Evolutionary conservation across 352 stramenopile genomes (phyloP).

Genomic region (Thraustochytrium striatum): DNA sequence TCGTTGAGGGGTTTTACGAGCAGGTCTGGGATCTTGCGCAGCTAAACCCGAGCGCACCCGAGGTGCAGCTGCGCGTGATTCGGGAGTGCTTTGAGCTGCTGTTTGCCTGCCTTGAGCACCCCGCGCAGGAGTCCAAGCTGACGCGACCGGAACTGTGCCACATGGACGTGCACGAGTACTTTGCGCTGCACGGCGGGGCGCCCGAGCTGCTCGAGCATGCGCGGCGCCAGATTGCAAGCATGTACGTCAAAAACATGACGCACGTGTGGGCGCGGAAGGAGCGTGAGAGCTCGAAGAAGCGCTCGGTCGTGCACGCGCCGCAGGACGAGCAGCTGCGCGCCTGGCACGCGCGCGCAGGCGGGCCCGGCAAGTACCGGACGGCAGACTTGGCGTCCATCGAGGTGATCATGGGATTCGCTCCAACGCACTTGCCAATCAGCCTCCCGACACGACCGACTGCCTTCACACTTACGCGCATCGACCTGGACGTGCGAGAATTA

Average conservation of each 20-base stretch:
- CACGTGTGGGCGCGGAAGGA: no score
- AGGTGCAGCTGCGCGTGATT: not conserved
- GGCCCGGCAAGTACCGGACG: not conserved
- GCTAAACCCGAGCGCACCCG: not conserved
- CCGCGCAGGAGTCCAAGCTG: constrained; percentile 21
- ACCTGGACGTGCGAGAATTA: not conserved
- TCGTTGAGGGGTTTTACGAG: constrained; percentile 49
- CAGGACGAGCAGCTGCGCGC: not conserved
- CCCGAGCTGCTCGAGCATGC: not conserved
- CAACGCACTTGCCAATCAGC: not conserved
- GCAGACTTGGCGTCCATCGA: not conserved
- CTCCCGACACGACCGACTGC: not conserved
- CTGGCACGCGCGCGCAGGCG: constrained; percentile 21
- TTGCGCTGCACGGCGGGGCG: constrained; percentile 35
- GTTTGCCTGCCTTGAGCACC: constrained; percentile 7
- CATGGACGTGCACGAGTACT: not conserved
- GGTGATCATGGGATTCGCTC: not conserved
- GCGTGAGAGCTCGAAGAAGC: no score
- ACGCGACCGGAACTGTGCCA: constrained; percentile 40
- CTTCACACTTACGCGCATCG: constrained; percentile 37
- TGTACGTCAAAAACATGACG: constrained; percentile 36
- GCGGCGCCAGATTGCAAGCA: not conserved
- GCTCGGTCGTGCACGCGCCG: not conserved
- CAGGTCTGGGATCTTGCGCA: not conserved
- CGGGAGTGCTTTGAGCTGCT: constrained; percentile 20